phyloP scores from a whole-genome alignment of 257 asterid genomes.

The Eucommia ulmoides region DNA sequence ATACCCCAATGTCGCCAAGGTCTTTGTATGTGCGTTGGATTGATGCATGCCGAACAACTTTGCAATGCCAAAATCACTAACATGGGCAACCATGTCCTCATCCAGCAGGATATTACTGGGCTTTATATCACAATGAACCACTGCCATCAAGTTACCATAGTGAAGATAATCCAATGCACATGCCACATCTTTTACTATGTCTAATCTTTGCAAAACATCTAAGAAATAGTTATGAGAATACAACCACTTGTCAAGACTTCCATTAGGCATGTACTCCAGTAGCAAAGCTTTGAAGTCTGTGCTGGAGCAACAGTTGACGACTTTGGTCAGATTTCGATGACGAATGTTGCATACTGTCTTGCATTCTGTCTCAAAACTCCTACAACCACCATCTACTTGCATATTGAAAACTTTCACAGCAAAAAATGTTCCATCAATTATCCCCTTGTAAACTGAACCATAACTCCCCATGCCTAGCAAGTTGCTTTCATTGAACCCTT shows the following conservation, averaged over 20 bases:
- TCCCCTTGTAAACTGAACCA: slow-evolving; percentile 36
- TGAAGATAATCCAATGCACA: not conserved
- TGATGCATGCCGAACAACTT: not conserved
- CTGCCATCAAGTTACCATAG: not conserved
- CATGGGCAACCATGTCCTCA: not conserved
- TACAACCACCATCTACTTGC: slow-evolving; percentile 16
- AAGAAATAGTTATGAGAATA: slow-evolving; percentile 6
- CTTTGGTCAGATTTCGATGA: slow-evolving; percentile 30
- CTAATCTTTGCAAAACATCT: not conserved
- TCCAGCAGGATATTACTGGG: not conserved
- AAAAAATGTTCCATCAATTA: slow-evolving; percentile 16
- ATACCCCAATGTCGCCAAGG: slow-evolving; percentile 1
- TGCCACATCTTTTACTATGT: not conserved
- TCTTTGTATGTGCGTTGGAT: not conserved
- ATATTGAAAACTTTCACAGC: slow-evolving; percentile 34
- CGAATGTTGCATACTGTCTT: slow-evolving; percentile 22
- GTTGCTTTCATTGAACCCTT: slow-evolving; percentile 25
- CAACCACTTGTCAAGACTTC: slow-evolving; percentile 20
- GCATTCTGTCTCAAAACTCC: slow-evolving; percentile 24
- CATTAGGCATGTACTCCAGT: slow-evolving; percentile 14
- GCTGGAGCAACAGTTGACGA: slow-evolving; percentile 21
- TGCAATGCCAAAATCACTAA: not conserved
- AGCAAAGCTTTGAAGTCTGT: slow-evolving; percentile 16
- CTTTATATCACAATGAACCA: not conserved
- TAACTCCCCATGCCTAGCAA: slow-evolving; percentile 40